Base-by-base conservation (phyloP, 306 rosid species). In the Fragaria ananassa region DNA sequence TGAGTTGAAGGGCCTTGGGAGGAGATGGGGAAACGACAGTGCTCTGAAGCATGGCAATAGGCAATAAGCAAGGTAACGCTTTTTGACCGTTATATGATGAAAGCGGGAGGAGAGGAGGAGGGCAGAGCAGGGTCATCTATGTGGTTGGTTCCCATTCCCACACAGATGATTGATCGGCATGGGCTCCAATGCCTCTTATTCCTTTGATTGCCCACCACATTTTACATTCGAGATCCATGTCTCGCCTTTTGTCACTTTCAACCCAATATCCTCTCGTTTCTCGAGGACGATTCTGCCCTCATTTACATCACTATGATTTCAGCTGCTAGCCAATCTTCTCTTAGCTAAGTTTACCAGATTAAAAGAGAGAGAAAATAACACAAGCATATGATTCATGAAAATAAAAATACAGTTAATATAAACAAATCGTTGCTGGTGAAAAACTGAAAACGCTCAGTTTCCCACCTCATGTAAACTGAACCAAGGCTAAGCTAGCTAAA, bases 141-240 rank as follows among this genome's bases (percentile, higher is more conserved):
- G 85, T 71, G 53, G 79, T 77, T 79, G 68, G 68, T 31, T 62
- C 42, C 68, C 9, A 62, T 13, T 62, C 10, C 68, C 42, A 62
- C 76, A 54, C 7, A 47, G 76, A 23, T 42, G 81, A 81, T 66
- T 10, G 79, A 53, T 70, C 49, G 21, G 56, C 66, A 64, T 70
- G 51, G 65, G 69, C 34, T 18, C 44, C 51, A 27, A 15, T 50
- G 56, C 74, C 41, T 18, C 63, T 29, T 41, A 41, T 41, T 50
- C 56, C 27, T 25, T 71, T 53, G 66, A 45, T 58, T 67, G 49
- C 39, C 57, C 76, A 34, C 85, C 85, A 82, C 82, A 74, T 37
- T 77, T 39, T 8, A 27, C 21, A 29, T 72, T 53, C 18, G 35
- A n/a, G 58, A 46, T 58, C 37, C 41, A 17, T 29, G 19, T 49